These are phyloP conservation scores for Solanum commersonii DNA, from an alignment of 257 asterid species.

Conservation along the genomic window DNA sequence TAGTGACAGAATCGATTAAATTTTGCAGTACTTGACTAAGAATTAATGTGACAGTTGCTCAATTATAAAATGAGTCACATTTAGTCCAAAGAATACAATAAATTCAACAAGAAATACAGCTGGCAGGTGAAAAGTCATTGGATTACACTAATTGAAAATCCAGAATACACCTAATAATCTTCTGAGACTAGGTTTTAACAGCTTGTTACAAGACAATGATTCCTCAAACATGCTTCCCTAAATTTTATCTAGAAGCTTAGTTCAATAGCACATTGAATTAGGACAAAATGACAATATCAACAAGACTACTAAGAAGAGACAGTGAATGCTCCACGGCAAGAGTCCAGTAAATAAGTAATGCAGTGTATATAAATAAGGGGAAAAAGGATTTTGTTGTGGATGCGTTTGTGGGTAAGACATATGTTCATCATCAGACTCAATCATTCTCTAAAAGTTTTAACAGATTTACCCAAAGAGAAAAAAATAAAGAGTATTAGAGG, in stretches of 20 bases:
- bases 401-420: neutral
- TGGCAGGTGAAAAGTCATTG: neutral
- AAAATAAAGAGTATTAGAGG: neutral
- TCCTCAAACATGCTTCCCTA: constrained; percentile 14
- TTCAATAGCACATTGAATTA: constrained; percentile 19
- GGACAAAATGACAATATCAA: constrained; percentile 17
- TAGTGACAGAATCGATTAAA: neutral
- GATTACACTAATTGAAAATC: constrained; percentile 4
- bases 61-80: neutral
- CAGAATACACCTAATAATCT: constrained; percentile 16
- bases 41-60: neutral
- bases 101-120: neutral
- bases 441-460: neutral
- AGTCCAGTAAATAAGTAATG: neutral
- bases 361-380: constrained; percentile 5
- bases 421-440: neutral
- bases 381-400: neutral
- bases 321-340: neutral
- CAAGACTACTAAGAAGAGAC: constrained; percentile 8
- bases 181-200: neutral
- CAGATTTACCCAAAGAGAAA: neutral
- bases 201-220: constrained; percentile 10
- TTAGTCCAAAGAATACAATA: neutral
- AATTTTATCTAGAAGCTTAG: constrained; percentile 12
- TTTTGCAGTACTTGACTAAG: neutral